phyloP scores from a whole-genome alignment of 1,139 yeast genomes.

The Taphrina populina region DNA sequence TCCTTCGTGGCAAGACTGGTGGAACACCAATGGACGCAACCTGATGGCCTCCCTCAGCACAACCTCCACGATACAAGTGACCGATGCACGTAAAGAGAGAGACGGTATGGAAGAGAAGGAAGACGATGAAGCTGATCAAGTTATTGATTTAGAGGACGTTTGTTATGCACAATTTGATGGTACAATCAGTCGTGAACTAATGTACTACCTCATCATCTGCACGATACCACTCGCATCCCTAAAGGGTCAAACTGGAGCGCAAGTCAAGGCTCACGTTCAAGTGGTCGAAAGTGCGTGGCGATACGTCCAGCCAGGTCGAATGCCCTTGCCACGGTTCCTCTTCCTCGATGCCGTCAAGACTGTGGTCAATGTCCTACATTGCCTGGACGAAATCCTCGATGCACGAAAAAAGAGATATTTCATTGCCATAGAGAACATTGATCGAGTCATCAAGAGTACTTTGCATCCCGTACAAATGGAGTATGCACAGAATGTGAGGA shows the following conservation, averaged over 20 bases:
- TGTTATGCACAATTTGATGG: not conserved
- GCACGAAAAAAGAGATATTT: not conserved
- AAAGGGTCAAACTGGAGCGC: not conserved
- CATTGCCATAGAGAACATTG: not conserved
- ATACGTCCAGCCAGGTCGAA: conserved; percentile 17
- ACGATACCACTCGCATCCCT: not conserved
- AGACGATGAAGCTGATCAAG: conserved; percentile 6
- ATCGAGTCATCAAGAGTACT: not conserved
- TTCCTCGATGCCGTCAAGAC: conserved; percentile 13
- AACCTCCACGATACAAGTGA: too few species aligned
- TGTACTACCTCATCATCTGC: conserved; percentile 4
- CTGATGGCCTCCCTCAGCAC: too few species aligned
- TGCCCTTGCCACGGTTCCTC: conserved; percentile 11
- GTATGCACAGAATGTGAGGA: conserved; percentile 4
- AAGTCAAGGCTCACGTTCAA: not conserved
- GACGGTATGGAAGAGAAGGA: too few species aligned
- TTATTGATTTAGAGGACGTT: not conserved
- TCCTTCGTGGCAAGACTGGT: not conserved
- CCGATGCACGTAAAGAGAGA: too few species aligned
- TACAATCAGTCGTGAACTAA: not conserved
- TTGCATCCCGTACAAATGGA: not conserved
- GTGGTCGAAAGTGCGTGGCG: conserved; percentile 3
- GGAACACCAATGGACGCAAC: conserved; percentile 12
- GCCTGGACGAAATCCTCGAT: not conserved
- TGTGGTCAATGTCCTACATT: not conserved